A percentile compares a stretch with the other conserved stretches of the same genome.
phyloP scores from a whole-genome alignment of 2,329 filamentous ascomycete species.

The Podosphaera xanthii region DNA sequence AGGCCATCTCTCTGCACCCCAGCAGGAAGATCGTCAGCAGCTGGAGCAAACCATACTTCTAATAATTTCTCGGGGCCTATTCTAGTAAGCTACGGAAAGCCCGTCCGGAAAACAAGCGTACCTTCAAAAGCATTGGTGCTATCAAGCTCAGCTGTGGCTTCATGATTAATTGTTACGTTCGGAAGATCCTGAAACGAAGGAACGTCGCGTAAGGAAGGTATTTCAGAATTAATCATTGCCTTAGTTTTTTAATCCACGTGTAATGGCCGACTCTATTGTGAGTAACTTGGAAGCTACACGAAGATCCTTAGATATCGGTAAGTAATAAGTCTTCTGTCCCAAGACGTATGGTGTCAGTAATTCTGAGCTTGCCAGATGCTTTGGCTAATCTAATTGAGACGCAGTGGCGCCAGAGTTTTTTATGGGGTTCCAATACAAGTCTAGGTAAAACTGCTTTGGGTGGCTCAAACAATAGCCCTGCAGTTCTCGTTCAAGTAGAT shows the following conservation, averaged over 20 bases:
- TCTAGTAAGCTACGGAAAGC: not conserved
- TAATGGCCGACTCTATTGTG: no score
- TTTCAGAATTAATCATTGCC: conserved; percentile 57
- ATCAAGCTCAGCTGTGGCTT: conserved; percentile 79
- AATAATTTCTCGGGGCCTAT: conserved; percentile 84
- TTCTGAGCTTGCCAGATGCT: no score
- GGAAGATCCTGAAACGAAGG: conserved; percentile 68
- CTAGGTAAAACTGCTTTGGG: conserved; percentile 25
- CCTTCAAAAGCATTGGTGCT: conserved; percentile 93
- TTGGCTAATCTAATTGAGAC: no score
- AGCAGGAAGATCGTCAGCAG: conserved; percentile 46
- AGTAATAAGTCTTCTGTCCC: conserved; percentile 4
- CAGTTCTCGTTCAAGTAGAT: conserved; percentile 43
- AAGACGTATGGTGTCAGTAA: not conserved
- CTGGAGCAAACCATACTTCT: conserved; percentile 92
- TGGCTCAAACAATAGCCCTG: conserved; percentile 17
- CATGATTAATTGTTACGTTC: conserved; percentile 88
- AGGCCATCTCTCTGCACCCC: conserved; percentile 52
- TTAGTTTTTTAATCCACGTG: no score
- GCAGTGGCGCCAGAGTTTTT: conserved; percentile 27
- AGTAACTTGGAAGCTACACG: conserved; percentile 22
- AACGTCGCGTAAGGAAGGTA: conserved; percentile 60
- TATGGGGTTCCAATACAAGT: conserved; percentile 79
- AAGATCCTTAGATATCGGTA: conserved; percentile 1
- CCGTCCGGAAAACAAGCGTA: conserved; percentile 16